Evolutionary conservation across 352 stramenopile genomes (phyloP), one percentile per base, ranked within the genome.

Genomic region (Pythium dissimile): DNA sequence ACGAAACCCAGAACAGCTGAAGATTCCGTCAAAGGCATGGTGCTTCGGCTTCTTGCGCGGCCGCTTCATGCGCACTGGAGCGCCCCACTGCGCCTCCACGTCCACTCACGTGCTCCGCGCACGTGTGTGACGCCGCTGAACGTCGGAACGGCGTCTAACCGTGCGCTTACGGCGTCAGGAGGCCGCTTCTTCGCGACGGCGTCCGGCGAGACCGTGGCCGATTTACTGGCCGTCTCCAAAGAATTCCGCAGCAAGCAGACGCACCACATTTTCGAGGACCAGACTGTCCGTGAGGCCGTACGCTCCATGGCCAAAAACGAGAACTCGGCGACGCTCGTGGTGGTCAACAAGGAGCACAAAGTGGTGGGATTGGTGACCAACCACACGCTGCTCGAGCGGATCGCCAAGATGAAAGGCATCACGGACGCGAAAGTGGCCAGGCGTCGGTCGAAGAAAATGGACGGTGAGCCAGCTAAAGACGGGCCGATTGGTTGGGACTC

Each of bases 351-450:
- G 0, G 54, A 79, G 23, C 68, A 89, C 30, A 77, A 87, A 35
- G 78, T 92, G 24, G 79, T 92, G n/a, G 82, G 82, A 15, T 62
- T 92, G 21, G 65, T 92, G 20, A 92, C 82, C n/a, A 88, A 92
- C 60, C 75, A 84, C 60, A 60, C 86, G 49, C 66, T 86, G 27
- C 66, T 92, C 34, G 59, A 79, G 35, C 59, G 66, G 18, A 80
- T 92, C 26, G 69, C 76, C 18, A 83, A 83, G 46, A 87, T 89
- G 68, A 68, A 77, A 6, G 69, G 59, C 10, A 67, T 66, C 37
- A 68, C 66, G 32, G 47, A 43, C 15, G 42, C n/a, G 10, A 47
- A 26, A 18, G 48, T 23, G 10, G 38, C 21, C 48, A 24, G 39
- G 12, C 59, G 27, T 20, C 30, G 38, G n/a, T 52, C 21, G 20